Conservation (phyloP, 108 stramenopile species). For the Nitzschia putrida region DNA sequence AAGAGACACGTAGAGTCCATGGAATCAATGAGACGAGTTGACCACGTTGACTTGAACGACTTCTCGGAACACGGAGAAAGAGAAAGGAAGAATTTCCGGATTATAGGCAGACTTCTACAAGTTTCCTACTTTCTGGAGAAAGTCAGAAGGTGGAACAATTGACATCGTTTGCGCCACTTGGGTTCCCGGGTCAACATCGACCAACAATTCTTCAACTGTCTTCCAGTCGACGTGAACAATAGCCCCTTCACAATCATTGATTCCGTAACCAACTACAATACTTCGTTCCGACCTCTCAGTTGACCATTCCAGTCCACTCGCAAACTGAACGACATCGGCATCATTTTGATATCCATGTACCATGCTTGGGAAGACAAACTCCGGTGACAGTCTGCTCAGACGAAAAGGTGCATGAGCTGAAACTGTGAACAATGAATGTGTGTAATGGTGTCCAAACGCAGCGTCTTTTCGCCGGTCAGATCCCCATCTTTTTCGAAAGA, state of each 20-base stretch:
- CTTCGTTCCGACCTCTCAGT: not conserved
- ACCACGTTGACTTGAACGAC: too few species aligned
- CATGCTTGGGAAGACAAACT: constrained; percentile 45
- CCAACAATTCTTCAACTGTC: constrained; percentile 28
- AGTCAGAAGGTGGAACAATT: too few species aligned
- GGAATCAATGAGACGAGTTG: too few species aligned
- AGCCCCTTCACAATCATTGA: constrained; percentile 63
- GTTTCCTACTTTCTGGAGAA: too few species aligned
- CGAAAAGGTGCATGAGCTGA: constrained; percentile 22
- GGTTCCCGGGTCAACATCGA: constrained; percentile 15
- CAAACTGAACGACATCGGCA: constrained; percentile 79
- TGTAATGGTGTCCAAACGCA: constrained; percentile 82
- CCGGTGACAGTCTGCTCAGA: constrained; percentile 54
- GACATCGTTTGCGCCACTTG: constrained; percentile 9
- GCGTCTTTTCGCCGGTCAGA: constrained; percentile 53
- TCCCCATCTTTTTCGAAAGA: constrained; percentile 25
- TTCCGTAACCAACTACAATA: constrained; percentile 49
- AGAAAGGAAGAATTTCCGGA: too few species aligned
- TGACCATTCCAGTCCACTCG: constrained; percentile 57
- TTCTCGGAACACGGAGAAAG: too few species aligned
- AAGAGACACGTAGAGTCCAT: too few species aligned
- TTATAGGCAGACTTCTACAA: too few species aligned
- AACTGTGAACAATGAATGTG: constrained; percentile 45
- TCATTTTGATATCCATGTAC: constrained; percentile 14
- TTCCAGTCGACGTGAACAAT: constrained; percentile 14